Base-by-base conservation (phyloP, 768 basidiomycete genomes). In the Trametes cubensis region DNA sequence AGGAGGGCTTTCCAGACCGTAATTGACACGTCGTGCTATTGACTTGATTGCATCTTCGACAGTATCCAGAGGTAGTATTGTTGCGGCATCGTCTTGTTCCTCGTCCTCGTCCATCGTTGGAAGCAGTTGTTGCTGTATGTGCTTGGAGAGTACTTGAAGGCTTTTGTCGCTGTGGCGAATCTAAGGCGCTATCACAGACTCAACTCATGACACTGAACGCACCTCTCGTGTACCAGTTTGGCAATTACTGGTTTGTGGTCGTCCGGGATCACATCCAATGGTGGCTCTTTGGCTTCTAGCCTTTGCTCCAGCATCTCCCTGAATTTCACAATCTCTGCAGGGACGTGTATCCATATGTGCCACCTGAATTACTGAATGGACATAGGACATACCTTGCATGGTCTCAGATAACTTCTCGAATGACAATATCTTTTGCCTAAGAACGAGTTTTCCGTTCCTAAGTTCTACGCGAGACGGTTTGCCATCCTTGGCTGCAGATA, bases 201-300 rank as follows among this genome's bases (percentile, higher is more conserved):
- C 40, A 18, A 8, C 17, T 15, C 23, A 42, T 26, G 28, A 28
- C 25, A 18, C 15, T 17, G 48, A 6, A 67, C 78, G 55, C 52
- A 93, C 94, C 93, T 94, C 76, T 96, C 94, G 65, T 94, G 90
- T 0, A 85, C 85, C 42, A 94, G 74, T 73, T 94, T 94, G 6
- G 86, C 93, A 66, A 96, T 83, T 25, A 95, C 75, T 1, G 91
- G 84, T 64, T 77, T 80, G 71, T 94, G 81, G 62, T 89, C 84
- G 4, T 87, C 82, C 0, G 93, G 88, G 52, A 94, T 82, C 6
- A 69, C 71, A 8, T 70, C 71, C 28, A 95, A 73, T n/a, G 86
- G 80, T 1, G 79, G 73, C 18, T 81, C 79, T 53, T 80, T 73
- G 15, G 73, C 75, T 48, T 78, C 73, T 23, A 85, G 76, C 56